Evolutionary conservation across 2,329 filamentous ascomycete genomes (phyloP), one percentile per base, ranked within the genome.

Genomic region (Microdochium paspali): DNA sequence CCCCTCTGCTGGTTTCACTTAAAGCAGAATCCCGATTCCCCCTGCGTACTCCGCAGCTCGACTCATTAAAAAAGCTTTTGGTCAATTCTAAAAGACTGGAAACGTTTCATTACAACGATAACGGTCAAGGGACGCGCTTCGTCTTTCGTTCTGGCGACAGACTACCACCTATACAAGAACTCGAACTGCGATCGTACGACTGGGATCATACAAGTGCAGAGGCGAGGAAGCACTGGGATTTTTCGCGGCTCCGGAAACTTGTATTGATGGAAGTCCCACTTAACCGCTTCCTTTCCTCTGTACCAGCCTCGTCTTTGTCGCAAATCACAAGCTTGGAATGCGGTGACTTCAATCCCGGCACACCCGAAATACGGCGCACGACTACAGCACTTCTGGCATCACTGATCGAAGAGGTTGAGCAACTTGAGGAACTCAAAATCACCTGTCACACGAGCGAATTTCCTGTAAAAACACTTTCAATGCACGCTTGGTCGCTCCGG

Each of bases 171-270:
- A 54, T 76, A 4, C 54, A 53, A 20, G 63, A 70, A 7, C 58
- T 76, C 3, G 58, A 55, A 1, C 57, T 77, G 31, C 65, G 64
- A 44, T 73, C 69, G 2, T 76, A 77, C 51, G 68, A 75, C 58
- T 76, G 73, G 73, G 58, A 64, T 10, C 73, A 76, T 51, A 58
- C 57, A 1, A 44, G 53, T 0, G 57, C 63, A 2, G 65, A 66
- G 3, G 70, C 72, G 4, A 52, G 48, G 1, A 52, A 50, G 18
- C 70, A 75, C 48, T 76, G 72, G 72, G 64, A 74, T 53, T 67
- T 76, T 50, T 68, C 69, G 4, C 52, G 51, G n/a, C 61, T 76
- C 24, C 56, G 60, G 21, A 63, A 59, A 2, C 61, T 76, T 7
- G 58, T 65, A 25, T 60, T 75, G 28, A 52, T 69, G 24, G 67